Evolutionary conservation across 495 filamentous ascomycete genomes (phyloP), one percentile per base, ranked within the genome.

Genomic region (Podospora bellae-mahoneyi): DNA sequence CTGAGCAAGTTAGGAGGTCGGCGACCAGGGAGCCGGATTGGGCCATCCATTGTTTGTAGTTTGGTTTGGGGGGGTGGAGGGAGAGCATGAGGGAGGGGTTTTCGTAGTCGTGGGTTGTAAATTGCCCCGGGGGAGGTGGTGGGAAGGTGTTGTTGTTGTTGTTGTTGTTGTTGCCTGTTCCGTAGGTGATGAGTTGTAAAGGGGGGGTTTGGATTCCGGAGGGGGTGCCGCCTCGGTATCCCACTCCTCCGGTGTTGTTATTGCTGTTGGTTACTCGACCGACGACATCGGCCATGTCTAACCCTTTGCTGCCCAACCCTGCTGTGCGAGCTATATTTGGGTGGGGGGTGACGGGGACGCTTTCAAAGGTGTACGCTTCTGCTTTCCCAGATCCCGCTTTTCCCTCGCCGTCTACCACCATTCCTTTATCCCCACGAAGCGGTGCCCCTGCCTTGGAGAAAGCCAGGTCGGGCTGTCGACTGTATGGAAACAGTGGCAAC

Each of bases 11-110:
- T 64, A 99, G 80, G 65, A 99, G 86, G 76, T 98, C 92, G 18
- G 95, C 95, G 34, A 98, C 90, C 68, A 99, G 85, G 28, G 94
- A 97, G 62, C 95, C 95, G 39, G 95, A 91, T 80, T 97, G 95
- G 28, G 95, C 95, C 70, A 97, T 92, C 95, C 95, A 98, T 81
- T 96, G 91, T 79, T 94, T 96, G 75, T 98, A 98, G 10, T 94
- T 94, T 3, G 93, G 90, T 66, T 91, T 91, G 1, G 92, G 87
- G 30, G 30, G 15, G 73, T 90, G 83, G 77, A 97, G 93, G 54
- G 82, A 78, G 34, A 79, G 80, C 44, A 82, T 71, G 54, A 83
- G 75, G 48, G 80, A 79, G n/a, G 80, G 81, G 59, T 85, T 86
- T 55, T 89, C 85, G 63, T 83, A 81, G 71, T 90, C 85, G 68